phyloP scores from a whole-genome alignment of 176 grass and related monocot genomes.

The Sorghum bicolor region DNA sequence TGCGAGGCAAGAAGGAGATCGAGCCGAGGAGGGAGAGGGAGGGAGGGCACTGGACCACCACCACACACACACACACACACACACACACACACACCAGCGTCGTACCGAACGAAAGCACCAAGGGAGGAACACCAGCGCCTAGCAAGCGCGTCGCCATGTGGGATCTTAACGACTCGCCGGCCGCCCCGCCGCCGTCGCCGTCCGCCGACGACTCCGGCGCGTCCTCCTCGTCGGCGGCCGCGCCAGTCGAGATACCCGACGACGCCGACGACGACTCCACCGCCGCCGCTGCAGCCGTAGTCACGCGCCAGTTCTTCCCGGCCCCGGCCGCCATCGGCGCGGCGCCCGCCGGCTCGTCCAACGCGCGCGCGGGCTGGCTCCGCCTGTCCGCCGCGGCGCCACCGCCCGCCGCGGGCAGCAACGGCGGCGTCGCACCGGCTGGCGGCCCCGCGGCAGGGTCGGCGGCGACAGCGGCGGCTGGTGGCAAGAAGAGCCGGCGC shows the following conservation, averaged over 20 bases:
- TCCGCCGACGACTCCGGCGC: slow-evolving; percentile 58
- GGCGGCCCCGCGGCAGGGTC: not conserved
- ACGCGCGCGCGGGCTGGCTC: slow-evolving; percentile 48
- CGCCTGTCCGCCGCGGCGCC: slow-evolving; percentile 26
- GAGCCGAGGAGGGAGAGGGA: not conserved
- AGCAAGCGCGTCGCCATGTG: slow-evolving; percentile 40
- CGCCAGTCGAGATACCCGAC: slow-evolving; percentile 31
- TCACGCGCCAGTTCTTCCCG: slow-evolving; percentile 94
- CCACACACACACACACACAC: too few relatives aligned
- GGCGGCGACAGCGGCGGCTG: not conserved
- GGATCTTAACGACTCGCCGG: slow-evolving; percentile 92
- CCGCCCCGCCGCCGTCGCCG: slow-evolving; percentile 41
- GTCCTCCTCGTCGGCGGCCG: slow-evolving; percentile 39
- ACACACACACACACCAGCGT: not conserved
- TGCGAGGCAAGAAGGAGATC: not conserved
- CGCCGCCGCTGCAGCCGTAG: slow-evolving; percentile 31
- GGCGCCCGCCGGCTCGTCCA: not conserved
- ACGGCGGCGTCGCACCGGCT: not conserved
- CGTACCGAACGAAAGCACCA: not conserved
- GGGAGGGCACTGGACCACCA: not conserved
- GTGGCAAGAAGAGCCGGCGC: slow-evolving; percentile 76
- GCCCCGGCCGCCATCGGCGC: slow-evolving; percentile 1
- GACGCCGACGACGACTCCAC: slow-evolving; percentile 47
- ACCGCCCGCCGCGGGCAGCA: not conserved
- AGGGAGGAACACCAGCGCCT: not conserved